Evolutionary conservation across 352 stramenopile species (phyloP), one percentile per base, ranked within the genome.

Genomic region (Phytopythium cucurbitacearum): DNA sequence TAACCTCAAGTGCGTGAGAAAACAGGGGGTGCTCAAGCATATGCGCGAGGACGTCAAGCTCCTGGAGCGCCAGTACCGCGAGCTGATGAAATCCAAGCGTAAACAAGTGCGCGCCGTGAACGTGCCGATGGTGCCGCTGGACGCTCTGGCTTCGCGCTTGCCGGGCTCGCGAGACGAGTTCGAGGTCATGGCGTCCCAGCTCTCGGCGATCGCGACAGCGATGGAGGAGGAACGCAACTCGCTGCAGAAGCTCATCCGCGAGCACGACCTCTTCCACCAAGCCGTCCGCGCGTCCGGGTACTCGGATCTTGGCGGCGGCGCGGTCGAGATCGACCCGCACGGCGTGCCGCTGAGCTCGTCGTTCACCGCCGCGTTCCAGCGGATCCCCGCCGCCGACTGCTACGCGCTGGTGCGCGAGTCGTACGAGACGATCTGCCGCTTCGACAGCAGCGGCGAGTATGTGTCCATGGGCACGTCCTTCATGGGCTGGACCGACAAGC

Each of bases 401-500:
- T 76, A 76, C 51, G 71, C 68, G n/a, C 64, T 84, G 45, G 59
- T 89, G 15, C 75, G 69, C 12, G 73, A 89, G 45, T 78, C 71
- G 35, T 80, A 80, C 50, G 65, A 79, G 39, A 60, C 69, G n/a
- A 82, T 87, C 38, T 62, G 57, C 16, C 56, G 59, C 21, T 77
- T 77, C n/a, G 67, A 76, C 21, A 45, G 63, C n/a, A 54, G 59
- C 21, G 52, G 62, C 7, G 51, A 71, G n/a, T 75, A 68, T 44
- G 42, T 69, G 47, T 71, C 68, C 0, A 77, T 69, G 1, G 71
- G 71, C 32, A 60, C 66, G 13, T 64, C 58, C 34, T 77, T 84
- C 56, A 80, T 84, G 67, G 73, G 73, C 43, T 84, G 73, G 73
- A 81, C 67, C 0, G 73, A 84, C 51, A 73, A 71, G 35, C 67